These are phyloP conservation scores for Naganishia sp. DNA, from an alignment of 1,284 basidiomycete genomes.

Conservation along the genomic window DNA sequence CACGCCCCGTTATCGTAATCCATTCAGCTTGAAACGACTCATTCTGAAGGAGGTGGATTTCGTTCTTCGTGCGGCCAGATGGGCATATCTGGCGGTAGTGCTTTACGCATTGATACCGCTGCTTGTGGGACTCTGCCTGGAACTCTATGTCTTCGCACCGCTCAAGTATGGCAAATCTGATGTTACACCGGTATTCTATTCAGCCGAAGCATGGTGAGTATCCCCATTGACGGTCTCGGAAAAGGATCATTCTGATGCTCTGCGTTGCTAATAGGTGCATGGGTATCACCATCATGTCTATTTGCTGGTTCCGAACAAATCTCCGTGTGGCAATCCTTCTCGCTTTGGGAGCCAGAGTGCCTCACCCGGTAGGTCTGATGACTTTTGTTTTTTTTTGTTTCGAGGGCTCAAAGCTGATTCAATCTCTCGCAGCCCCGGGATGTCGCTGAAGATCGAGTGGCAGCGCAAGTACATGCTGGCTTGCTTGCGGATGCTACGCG, in stretches of 20 bases:
- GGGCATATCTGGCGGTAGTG: slow-evolving; percentile 15
- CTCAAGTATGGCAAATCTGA: slow-evolving; percentile 32
- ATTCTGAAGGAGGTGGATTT: slow-evolving; percentile 19
- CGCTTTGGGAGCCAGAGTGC: slow-evolving; percentile 7
- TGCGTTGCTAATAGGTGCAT: slow-evolving; percentile 12
- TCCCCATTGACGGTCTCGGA: neutral
- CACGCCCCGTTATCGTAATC: slow-evolving; percentile 26
- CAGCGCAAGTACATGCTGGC: slow-evolving; percentile 1
- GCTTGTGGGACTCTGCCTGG: slow-evolving; percentile 23
- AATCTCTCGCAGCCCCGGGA: neutral
- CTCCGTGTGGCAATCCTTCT: slow-evolving; percentile 9
- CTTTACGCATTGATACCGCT: slow-evolving; percentile 23
- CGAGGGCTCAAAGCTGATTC: neutral
- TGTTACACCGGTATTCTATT: slow-evolving; percentile 34
- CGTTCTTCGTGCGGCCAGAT: slow-evolving; percentile 8
- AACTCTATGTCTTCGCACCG: slow-evolving; percentile 34
- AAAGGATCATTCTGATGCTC: neutral
- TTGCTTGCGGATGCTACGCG: slow-evolving; percentile 8
- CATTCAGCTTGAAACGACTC: slow-evolving; percentile 22
- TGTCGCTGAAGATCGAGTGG: slow-evolving; percentile 7
- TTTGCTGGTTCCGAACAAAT: slow-evolving; percentile 10
- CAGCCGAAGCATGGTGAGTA: slow-evolving; percentile 32
- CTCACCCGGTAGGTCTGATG: neutral
- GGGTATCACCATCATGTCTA: slow-evolving; percentile 19
- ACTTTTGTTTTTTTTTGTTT: neutral